Base-by-base conservation (phyloP, 169 alveolate species). In the Toxoplasma gondii region DNA sequence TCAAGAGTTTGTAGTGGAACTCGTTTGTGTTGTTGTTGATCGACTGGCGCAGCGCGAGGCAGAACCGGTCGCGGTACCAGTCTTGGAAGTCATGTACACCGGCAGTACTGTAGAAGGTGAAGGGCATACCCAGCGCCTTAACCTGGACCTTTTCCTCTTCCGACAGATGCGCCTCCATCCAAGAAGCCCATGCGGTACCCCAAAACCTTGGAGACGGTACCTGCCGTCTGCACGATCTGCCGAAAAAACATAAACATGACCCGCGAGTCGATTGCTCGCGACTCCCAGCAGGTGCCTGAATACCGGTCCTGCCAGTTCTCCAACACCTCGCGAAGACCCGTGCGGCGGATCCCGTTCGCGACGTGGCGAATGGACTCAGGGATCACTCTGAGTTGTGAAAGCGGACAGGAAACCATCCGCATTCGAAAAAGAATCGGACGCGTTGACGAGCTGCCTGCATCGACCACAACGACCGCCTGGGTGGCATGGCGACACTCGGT, bases 201-300 rank as follows among this genome's bases (percentile, higher is more conserved):
- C 58, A 91, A 12, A 24, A 22, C 39, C 58, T n/a, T 43, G 53
- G 70, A 16, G 29, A 91, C 34, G 31, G 24, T 22, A 2, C 29
- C 53, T 0, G 41, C 93, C 34, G 43, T 34, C 88, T 69, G 38
- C 53, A 31, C 39, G 53, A 91, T 41, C 17, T 39, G 27, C 41
- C 86, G 88, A 78, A 70, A 91, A 31, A 67, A 9, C 54, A 17
- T 12, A 19, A 91, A 43, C 45, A 91, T 22, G 34, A 27, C 81
- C 27, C 43, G 22, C 36, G 88, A n/a, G 34, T 91, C 87, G 36
- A 44, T 0, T 7, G 78, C n/a, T 38, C 74, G 38, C 12, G 93
- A 91, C 24, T 80, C 93, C 93, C 93, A 91, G 80, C n/a, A 78
- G 12, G 41, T 87, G 39, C 93, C 93, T 16, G 88, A 88, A 38